Base-by-base conservation (phyloP, 768 basidiomycete species). In the Amanita subjunquillea region DNA sequence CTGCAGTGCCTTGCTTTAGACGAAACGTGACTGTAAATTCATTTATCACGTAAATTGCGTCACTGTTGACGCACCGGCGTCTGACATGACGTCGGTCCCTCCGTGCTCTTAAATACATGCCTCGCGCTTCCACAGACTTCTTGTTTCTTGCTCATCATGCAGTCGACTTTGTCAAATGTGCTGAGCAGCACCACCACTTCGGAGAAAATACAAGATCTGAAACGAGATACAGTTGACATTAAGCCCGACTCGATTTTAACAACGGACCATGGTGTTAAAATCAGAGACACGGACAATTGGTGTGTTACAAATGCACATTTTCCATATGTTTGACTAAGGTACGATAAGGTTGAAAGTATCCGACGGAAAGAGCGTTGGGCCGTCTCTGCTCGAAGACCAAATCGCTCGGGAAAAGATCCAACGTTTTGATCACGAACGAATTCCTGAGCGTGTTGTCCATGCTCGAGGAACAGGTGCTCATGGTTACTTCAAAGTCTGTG, bases 351-450 rank as follows among this genome's bases (percentile, higher is more conserved):
- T 84, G 41, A 79, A 74, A 61, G 76, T 72, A 20, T 63, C 69
- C 17, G 65, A 72, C 55, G 77, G 73, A 30, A 57, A 66, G 23
- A 66, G 69, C 37, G 70, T 72, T 2, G 92, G 90, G 0, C 85
- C 91, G 1, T 77, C 79, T 23, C 70, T 90, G 6, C 74, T 94
- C n/a, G 87, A 89, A 60, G 86, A 88, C 61, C 82, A 85, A 54
- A 75, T 86, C 56, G 76, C 75, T 4, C 78, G 85, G 57, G 83
- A 86, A 69, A 88, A 89, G 66, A 79, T 90, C 29, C 78, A 78
- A 50, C 77, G 82, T 12, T 92, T 91, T 60, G 89, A 91, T 62
- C 89, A 91, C 60, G 90, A 93, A 64, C 85, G 89, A 38, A 92
- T 93, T 50, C 91, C 91, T 0, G 91, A 91, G 71, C 86, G 88